A percentile compares a stretch with the other conserved stretches of the same genome.
phyloP scores from a whole-genome alignment of 73 alveolate genomes.

The Uronychia setigera region DNA sequence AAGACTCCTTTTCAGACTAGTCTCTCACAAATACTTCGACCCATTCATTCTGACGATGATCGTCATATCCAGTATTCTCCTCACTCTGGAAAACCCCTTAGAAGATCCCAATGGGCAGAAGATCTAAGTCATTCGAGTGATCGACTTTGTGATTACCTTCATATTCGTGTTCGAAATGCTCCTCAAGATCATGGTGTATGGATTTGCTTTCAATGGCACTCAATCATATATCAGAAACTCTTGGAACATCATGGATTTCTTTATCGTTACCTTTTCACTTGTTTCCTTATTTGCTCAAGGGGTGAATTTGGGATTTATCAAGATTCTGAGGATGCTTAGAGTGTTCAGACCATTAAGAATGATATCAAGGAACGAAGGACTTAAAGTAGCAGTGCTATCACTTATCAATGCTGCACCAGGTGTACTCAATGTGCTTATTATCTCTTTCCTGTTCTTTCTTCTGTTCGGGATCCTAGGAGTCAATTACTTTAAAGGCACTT shows the following conservation, averaged over 20 bases:
- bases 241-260: constrained; percentile 61
- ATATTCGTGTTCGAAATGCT: constrained; percentile 49
- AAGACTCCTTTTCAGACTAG: neutral
- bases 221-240: constrained; percentile 55
- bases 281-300: constrained; percentile 39
- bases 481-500: constrained; percentile 26
- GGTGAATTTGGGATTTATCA: constrained; percentile 11
- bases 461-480: constrained; percentile 28
- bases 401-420: constrained; percentile 35
- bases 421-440: constrained; percentile 29
- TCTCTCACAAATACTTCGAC: constrained; percentile 12
- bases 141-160: constrained; percentile 53
- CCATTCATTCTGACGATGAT: constrained; percentile 44
- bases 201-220: constrained; percentile 50
- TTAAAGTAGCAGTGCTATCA: constrained; percentile 41
- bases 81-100: constrained; percentile 65
- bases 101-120: constrained; percentile 39
- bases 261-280: constrained; percentile 52
- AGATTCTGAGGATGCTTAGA: constrained; percentile 40
- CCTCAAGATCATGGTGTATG: constrained; percentile 54
- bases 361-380: constrained; percentile 67
- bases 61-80: constrained; percentile 26
- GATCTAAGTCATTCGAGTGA: neutral
- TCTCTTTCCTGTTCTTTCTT: constrained; percentile 12
- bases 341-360: constrained; percentile 70